Conservation (phyloP, 768 basidiomycete species). For the Podaxis sp. region DNA sequence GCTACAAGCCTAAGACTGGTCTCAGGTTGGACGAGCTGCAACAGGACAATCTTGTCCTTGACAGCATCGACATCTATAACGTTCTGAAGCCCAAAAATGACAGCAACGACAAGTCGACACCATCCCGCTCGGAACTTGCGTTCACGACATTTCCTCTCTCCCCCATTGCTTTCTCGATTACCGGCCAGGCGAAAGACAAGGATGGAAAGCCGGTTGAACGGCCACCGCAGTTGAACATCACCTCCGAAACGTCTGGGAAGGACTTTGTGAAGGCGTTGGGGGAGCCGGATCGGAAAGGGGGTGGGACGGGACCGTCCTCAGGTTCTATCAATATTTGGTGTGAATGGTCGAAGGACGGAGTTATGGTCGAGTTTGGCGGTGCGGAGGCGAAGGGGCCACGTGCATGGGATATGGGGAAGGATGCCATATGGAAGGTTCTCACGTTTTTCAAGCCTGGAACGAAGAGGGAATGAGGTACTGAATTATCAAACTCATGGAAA, state of each 20-base stretch:
- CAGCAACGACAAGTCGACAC: slow-evolving; percentile 26
- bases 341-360: slow-evolving; percentile 78
- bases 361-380: slow-evolving; percentile 87
- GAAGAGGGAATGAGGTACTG: slow-evolving; percentile 9
- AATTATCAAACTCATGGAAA: background rate
- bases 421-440: slow-evolving; percentile 73
- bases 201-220: slow-evolving; percentile 33
- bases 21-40: slow-evolving; percentile 30
- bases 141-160: slow-evolving; percentile 56
- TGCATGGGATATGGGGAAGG: slow-evolving; percentile 85
- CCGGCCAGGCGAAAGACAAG: slow-evolving; percentile 26
- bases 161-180: slow-evolving; percentile 46
- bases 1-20: slow-evolving; percentile 53
- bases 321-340: slow-evolving; percentile 92
- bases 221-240: slow-evolving; percentile 38
- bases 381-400: slow-evolving; percentile 72
- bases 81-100: slow-evolving; percentile 26
- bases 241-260: slow-evolving; percentile 58
- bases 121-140: slow-evolving; percentile 41
- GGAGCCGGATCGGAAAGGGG: slow-evolving; percentile 89
- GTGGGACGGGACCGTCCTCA: slow-evolving; percentile 77
- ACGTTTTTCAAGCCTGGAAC: slow-evolving; percentile 45
- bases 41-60: slow-evolving; percentile 50
- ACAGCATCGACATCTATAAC: slow-evolving; percentile 86
- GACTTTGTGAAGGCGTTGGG: slow-evolving; percentile 73